These are phyloP conservation scores for Trametes villosa DNA, from an alignment of 768 basidiomycete genomes.

Conservation along the genomic window DNA sequence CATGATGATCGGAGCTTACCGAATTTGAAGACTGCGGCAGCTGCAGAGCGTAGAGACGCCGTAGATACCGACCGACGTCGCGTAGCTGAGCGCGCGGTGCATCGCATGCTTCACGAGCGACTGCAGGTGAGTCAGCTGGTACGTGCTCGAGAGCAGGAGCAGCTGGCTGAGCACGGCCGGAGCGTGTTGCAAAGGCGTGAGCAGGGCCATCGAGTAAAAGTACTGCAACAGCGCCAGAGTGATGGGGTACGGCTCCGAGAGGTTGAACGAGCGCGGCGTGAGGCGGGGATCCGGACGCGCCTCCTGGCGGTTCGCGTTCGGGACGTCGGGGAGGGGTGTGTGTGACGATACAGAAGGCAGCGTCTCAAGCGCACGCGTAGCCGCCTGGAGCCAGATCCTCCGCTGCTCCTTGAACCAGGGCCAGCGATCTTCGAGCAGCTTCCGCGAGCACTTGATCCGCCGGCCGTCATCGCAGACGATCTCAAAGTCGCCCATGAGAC, in stretches of 20 bases:
- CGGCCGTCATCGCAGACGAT: constrained; percentile 91
- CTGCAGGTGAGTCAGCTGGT: constrained; percentile 76
- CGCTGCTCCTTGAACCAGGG: constrained; percentile 89
- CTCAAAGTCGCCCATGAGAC: constrained; percentile 86
- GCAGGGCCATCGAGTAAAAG: constrained; percentile 84
- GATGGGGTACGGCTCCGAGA: constrained; percentile 91
- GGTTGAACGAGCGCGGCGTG: constrained; percentile 74
- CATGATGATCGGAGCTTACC: constrained; percentile 48
- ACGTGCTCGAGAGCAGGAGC: constrained; percentile 81
- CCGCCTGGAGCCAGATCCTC: constrained; percentile 58
- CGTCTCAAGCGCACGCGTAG: constrained; percentile 57
- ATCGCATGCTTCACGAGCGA: constrained; percentile 90
- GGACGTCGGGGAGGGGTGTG: constrained; percentile 63
- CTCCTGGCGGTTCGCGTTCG: constrained; percentile 53
- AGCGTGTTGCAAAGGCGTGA: constrained; percentile 90
- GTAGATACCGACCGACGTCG: constrained; percentile 89
- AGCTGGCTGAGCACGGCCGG: constrained; percentile 89
- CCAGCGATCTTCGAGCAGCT: constrained; percentile 90
- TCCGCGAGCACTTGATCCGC: constrained; percentile 79
- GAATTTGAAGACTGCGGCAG: constrained; percentile 86
- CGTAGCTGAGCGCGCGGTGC: constrained; percentile 84
- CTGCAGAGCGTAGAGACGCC: constrained; percentile 93
- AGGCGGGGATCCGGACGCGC: constrained; percentile 76
- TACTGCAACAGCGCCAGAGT: constrained; percentile 91
- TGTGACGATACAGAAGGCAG: constrained; percentile 67